Conservation (phyloP, 805 yeast species). For the Helenozyma rhizophorensis region DNA sequence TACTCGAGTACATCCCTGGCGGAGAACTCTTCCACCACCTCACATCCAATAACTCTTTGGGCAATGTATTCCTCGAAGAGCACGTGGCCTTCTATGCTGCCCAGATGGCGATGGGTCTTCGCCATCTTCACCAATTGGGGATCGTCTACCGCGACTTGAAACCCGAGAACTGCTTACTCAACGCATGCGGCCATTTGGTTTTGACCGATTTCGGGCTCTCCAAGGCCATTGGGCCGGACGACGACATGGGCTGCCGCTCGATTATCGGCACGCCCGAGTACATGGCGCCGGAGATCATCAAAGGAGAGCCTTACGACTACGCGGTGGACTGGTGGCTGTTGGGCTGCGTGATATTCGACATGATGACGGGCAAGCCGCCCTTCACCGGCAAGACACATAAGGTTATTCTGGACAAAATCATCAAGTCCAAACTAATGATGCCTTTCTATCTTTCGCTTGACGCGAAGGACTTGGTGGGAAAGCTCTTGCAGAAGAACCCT, state of each 20-base stretch:
- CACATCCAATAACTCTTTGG: slow-evolving; percentile 24
- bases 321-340: slow-evolving; percentile 47
- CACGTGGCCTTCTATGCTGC: slow-evolving; percentile 75
- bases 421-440: slow-evolving; percentile 31
- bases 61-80: slow-evolving; percentile 51
- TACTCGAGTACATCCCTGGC: slow-evolving; percentile 42
- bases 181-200: slow-evolving; percentile 73
- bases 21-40: slow-evolving; percentile 44
- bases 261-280: slow-evolving; percentile 71
- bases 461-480: slow-evolving; percentile 38
- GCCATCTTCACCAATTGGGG: slow-evolving; percentile 74
- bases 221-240: slow-evolving; percentile 38
- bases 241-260: slow-evolving; percentile 40
- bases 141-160: slow-evolving; percentile 84
- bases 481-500: slow-evolving; percentile 33
- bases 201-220: slow-evolving; percentile 84
- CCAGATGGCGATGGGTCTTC: slow-evolving; percentile 72
- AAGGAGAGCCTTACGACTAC: slow-evolving; percentile 45
- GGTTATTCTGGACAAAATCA: slow-evolving; percentile 36
- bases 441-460: slow-evolving; percentile 40
- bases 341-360: slow-evolving; percentile 41
- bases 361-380: slow-evolving; percentile 43
- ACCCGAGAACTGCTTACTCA: slow-evolving; percentile 84
- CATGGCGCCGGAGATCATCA: slow-evolving; percentile 69
- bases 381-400: slow-evolving; percentile 40